phyloP scores from a whole-genome alignment of 495 filamentous ascomycete species.

The Podospora pseudoanserina region DNA sequence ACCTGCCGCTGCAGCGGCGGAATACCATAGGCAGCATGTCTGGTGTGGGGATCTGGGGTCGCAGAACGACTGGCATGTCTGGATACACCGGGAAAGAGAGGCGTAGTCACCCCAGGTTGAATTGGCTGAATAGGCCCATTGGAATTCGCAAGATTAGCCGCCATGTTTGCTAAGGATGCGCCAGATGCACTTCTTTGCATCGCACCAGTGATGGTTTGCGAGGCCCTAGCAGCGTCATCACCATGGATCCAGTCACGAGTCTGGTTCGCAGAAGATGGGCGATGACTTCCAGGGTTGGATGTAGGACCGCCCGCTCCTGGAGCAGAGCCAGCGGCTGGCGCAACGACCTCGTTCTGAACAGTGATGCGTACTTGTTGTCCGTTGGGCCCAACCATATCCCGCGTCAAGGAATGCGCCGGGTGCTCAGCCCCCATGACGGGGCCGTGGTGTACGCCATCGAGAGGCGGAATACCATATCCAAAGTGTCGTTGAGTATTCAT shows the following conservation, averaged over 20 bases:
- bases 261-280: neutral
- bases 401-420: constrained; percentile 21
- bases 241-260: constrained; percentile 25
- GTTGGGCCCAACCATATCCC: constrained; percentile 29
- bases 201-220: constrained; percentile 39
- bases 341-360: constrained; percentile 25
- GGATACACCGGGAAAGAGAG: constrained; percentile 33
- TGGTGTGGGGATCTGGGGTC: constrained; percentile 39
- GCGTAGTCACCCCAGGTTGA: constrained; percentile 41
- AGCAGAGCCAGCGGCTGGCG: constrained; percentile 28
- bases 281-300: neutral
- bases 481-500: neutral
- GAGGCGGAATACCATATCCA: neutral
- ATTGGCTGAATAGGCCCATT: constrained; percentile 35
- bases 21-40: constrained; percentile 23
- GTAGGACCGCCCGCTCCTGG: constrained; percentile 19
- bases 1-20: constrained; percentile 11
- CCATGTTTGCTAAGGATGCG: constrained; percentile 36
- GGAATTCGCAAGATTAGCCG: constrained; percentile 27
- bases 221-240: constrained; percentile 32
- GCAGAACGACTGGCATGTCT: constrained; percentile 38
- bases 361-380: constrained; percentile 33
- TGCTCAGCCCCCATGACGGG: neutral
- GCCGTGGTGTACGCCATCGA: neutral
- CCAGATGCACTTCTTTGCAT: constrained; percentile 49